Base-by-base conservation (phyloP, 2,329 filamentous ascomycete genomes). In the Xylaria sp. region DNA sequence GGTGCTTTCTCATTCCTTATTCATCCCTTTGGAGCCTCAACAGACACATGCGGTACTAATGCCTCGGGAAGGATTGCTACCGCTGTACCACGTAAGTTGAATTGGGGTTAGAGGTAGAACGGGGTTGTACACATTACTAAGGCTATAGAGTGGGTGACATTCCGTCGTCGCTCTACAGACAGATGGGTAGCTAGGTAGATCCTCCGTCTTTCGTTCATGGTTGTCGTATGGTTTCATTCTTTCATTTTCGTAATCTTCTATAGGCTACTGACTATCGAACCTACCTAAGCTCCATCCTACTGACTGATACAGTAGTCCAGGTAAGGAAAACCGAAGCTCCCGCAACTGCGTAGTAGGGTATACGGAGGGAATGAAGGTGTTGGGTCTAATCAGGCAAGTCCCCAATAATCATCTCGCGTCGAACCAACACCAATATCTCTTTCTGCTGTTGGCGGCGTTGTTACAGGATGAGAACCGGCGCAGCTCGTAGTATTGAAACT, bases 11-110 rank as follows among this genome's bases (percentile, higher is more conserved):
- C 44, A 63, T 63, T 58, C 50, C 64, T 67, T 67, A 63, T 59
- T 63, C 66, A 69, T 69, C 62, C 62, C 54, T 55, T 69, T 52
- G 58, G 69, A 70, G 69, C 50, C 69, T 70, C 69, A 70, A 63
- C 39, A 18, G 58, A 56, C 60, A 62, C 28, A 55, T 55, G 34
- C n/a, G 52, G 28, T 55, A 55, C 52, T 55, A 48, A 58, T 54
- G 25, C 32, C 55, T 58, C 68, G 68, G 68, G 62, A 68, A 70
- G 61, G 66, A 68, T 65, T 56, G 52, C 65, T 68, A 51, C 65
- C 61, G 61, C 59, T 68, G 46, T 32, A 50, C 28, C 5, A 28
- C 28, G 28, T 28, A 28, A 28, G 54, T 66, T 23, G 46, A 25
- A 37, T 46, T 34, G 63, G 48, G 59, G 51, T 61, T 60, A 46